phyloP scores from a whole-genome alignment of 2,329 filamentous ascomycete species.

The Fusarium falciforme region DNA sequence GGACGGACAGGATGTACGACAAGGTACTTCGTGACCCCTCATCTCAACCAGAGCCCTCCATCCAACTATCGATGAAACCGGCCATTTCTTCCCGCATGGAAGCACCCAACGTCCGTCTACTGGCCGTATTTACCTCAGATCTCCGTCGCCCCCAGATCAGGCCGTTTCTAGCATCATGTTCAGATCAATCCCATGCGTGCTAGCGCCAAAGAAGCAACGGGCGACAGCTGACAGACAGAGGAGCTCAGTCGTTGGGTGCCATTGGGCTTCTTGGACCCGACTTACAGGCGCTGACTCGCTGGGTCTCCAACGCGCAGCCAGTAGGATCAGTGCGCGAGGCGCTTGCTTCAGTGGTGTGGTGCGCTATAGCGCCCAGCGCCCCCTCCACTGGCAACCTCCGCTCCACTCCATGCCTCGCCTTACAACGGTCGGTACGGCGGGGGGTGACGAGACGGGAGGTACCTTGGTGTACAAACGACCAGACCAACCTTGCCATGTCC shows the following conservation, averaged over 20 bases:
- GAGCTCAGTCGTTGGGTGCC: conserved; percentile 9
- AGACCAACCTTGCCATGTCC: conserved; percentile 33
- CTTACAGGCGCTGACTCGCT: conserved; percentile 48
- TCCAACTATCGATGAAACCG: conserved; percentile 17
- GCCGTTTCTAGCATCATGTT: conserved; percentile 5
- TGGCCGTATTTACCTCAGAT: conserved; percentile 3
- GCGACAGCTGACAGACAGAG: conserved; percentile 13
- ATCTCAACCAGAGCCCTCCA: conserved; percentile 4
- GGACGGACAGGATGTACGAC: not conserved
- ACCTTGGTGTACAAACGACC: conserved; percentile 23
- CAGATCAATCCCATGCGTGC: conserved; percentile 10
- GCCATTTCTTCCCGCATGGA: not conserved
- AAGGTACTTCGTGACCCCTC: conserved; percentile 26
- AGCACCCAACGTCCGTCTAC: not conserved
- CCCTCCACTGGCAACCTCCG: conserved; percentile 20
- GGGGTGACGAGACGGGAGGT: not conserved
- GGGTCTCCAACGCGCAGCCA: conserved; percentile 41
- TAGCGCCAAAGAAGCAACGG: conserved; percentile 29
- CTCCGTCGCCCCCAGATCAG: conserved; percentile 15
- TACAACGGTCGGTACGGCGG: not conserved
- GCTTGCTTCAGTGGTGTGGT: conserved; percentile 51
- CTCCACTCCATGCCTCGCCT: conserved; percentile 22
- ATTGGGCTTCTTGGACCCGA: conserved; percentile 32
- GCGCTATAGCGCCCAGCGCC: conserved; percentile 36
- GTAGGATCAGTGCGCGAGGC: conserved; percentile 50